A percentile compares a stretch with the other conserved stretches of the same genome.
phyloP scores from a whole-genome alignment of 306 rosid species.

The Medicago arabica region DNA sequence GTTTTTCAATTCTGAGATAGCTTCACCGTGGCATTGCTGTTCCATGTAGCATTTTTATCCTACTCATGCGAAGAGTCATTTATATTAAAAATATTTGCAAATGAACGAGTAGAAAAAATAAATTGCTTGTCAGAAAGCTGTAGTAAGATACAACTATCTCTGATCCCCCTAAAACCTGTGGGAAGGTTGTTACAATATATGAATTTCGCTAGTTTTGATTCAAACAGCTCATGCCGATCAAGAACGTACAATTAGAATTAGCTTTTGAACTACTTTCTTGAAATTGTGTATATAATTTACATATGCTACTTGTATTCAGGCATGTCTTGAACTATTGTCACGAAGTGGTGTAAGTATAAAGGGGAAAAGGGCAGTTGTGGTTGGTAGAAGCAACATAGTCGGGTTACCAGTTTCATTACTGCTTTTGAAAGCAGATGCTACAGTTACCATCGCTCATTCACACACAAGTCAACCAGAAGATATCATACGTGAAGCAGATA shows the following conservation, averaged over 20 bases:
- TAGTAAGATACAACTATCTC: conserved; percentile 11
- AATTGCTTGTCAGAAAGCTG: conserved; percentile 12
- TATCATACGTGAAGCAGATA: conserved; percentile 79
- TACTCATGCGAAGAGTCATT: neutral
- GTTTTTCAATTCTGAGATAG: conserved; percentile 6
- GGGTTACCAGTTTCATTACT: conserved; percentile 88
- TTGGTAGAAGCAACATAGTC: conserved; percentile 95
- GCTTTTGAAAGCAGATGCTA: conserved; percentile 89
- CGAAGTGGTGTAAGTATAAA: conserved; percentile 74
- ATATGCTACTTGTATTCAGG: conserved; percentile 53
- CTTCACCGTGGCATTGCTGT: conserved; percentile 27
- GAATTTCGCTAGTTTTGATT: neutral
- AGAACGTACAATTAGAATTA: conserved; percentile 6
- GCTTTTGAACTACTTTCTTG: conserved; percentile 25
- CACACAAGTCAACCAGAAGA: conserved; percentile 68
- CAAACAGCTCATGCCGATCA: conserved; percentile 27
- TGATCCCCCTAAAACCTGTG: conserved; percentile 7
- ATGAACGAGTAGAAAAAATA: neutral
- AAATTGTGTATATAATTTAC: conserved; percentile 5
- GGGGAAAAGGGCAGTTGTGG: conserved; percentile 91
- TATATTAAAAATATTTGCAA: neutral
- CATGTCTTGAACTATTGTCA: conserved; percentile 80
- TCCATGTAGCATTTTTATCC: neutral
- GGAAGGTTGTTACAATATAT: conserved; percentile 23
- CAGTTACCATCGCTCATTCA: conserved; percentile 81